Evolutionary conservation across 768 basidiomycete genomes (phyloP).

Genomic region (Pilatotrama ljubarskyi): DNA sequence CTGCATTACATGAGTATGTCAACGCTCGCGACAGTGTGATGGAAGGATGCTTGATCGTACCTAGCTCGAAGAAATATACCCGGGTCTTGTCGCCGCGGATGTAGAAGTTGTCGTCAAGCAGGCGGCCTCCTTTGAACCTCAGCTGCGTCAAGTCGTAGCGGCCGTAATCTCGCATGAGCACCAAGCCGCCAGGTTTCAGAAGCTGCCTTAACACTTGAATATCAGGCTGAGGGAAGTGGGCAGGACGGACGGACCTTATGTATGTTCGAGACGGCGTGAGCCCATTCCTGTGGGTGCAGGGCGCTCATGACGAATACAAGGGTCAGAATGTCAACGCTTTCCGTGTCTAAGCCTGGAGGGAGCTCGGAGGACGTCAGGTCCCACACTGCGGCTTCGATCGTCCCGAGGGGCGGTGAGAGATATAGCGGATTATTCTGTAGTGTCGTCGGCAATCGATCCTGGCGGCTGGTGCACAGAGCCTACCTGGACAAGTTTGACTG

Average conservation of each 20-base stretch:
- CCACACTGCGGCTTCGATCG: slow-evolving; percentile 84
- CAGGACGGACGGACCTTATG: slow-evolving; percentile 55
- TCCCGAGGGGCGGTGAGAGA: slow-evolving; percentile 60
- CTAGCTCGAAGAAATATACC: slow-evolving; percentile 94
- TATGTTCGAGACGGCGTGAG: slow-evolving; percentile 75
- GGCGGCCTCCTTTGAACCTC: slow-evolving; percentile 83
- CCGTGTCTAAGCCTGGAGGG: slow-evolving; percentile 62
- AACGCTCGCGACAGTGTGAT: background rate
- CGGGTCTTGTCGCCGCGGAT: slow-evolving; percentile 96
- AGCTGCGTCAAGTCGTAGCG: slow-evolving; percentile 93
- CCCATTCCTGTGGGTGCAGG: slow-evolving; percentile 92
- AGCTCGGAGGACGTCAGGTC: slow-evolving; percentile 73
- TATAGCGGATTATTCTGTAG: slow-evolving; percentile 73
- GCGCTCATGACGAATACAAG: slow-evolving; percentile 94
- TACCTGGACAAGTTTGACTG: slow-evolving; percentile 88
- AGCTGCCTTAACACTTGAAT: slow-evolving; percentile 49
- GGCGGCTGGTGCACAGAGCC: slow-evolving; percentile 10
- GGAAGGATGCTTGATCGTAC: slow-evolving; percentile 39
- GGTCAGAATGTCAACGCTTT: slow-evolving; percentile 84
- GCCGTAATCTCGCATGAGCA: slow-evolving; percentile 93
- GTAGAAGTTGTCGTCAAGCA: slow-evolving; percentile 94
- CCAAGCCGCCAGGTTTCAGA: slow-evolving; percentile 83
- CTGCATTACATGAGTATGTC: slow-evolving; percentile 36
- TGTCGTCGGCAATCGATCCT: background rate
- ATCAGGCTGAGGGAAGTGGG: background rate